Evolutionary conservation across 768 basidiomycete genomes (phyloP).

Genomic region (Hortiboletus campestris): DNA sequence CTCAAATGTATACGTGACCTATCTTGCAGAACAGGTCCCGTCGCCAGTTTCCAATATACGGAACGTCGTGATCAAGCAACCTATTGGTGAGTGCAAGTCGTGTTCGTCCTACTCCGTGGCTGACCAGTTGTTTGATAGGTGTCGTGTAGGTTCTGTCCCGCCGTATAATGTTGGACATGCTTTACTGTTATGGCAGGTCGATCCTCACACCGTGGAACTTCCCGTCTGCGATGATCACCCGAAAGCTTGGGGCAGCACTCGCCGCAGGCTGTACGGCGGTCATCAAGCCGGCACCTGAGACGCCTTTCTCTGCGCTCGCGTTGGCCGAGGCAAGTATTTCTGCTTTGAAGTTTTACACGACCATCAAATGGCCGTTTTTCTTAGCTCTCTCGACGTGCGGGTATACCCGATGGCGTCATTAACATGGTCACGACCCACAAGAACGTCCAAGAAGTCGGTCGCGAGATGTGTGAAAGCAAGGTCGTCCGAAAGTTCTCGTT

Average conservation of each 20-base stretch:
- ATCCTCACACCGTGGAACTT: slow-evolving; percentile 92
- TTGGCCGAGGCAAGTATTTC: slow-evolving; percentile 68
- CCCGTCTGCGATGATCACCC: slow-evolving; percentile 91
- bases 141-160: slow-evolving; percentile 41
- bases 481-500: slow-evolving; percentile 86
- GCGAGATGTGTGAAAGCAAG: slow-evolving; percentile 91
- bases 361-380: background rate
- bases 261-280: slow-evolving; percentile 97
- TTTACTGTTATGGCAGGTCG: slow-evolving; percentile 44
- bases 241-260: slow-evolving; percentile 86
- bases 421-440: slow-evolving; percentile 90
- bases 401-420: slow-evolving; percentile 91
- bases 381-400: slow-evolving; percentile 83
- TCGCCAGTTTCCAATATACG: slow-evolving; percentile 65
- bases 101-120: slow-evolving; percentile 37
- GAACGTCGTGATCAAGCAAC: slow-evolving; percentile 92
- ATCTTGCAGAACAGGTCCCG: slow-evolving; percentile 71
- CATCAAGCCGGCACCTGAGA: slow-evolving; percentile 93
- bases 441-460: slow-evolving; percentile 83
- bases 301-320: slow-evolving; percentile 90
- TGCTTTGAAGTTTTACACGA: background rate
- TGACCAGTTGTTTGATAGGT: slow-evolving; percentile 28
- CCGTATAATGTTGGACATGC: background rate
- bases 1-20: background rate
- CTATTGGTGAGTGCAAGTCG: slow-evolving; percentile 56